phyloP scores from a whole-genome alignment of 2,329 filamentous ascomycete species.

The Clonostachys sp. region DNA sequence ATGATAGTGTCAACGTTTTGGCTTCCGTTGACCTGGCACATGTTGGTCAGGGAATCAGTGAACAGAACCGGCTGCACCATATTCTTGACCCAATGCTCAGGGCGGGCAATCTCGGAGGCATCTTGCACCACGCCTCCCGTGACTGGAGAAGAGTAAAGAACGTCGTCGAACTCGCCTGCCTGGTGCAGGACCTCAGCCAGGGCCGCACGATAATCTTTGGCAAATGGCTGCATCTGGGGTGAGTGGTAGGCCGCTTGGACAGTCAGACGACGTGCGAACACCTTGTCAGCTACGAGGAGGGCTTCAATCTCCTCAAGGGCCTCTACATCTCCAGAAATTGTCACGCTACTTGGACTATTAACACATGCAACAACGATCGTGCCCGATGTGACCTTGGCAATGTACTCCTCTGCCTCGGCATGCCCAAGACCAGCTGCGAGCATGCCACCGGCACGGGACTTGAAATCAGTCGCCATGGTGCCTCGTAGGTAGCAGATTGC shows the following conservation, averaged over 20 bases:
- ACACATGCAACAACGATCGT: conserved; percentile 26
- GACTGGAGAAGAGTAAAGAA: conserved; percentile 9
- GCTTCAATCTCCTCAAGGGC: conserved; percentile 6
- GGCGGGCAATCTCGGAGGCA: background rate
- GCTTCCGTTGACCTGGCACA: too few species aligned
- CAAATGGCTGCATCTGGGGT: conserved; percentile 4
- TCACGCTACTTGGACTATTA: conserved; percentile 42
- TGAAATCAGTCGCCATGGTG: conserved; percentile 5
- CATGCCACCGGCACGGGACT: conserved; percentile 17
- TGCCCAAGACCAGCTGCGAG: conserved; percentile 25
- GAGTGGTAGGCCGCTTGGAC: conserved; percentile 9
- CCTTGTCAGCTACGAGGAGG: background rate
- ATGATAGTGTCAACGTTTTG: conserved; percentile 1
- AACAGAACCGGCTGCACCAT: conserved; percentile 12
- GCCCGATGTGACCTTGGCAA: conserved; percentile 25
- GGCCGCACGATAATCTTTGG: conserved; percentile 12
- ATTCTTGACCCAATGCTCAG: conserved; percentile 13
- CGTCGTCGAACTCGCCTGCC: background rate
- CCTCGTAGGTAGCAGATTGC: conserved; percentile 2
- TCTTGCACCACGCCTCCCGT: background rate
- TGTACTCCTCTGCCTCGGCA: background rate
- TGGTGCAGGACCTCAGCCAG: conserved; percentile 3
- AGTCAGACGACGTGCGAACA: conserved; percentile 6
- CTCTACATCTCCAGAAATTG: conserved; percentile 37
- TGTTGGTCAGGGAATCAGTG: background rate